Percentiles rank a stretch among this genome's conserved stretches.
Evolutionary conservation across 257 asterid genomes (phyloP).

Genomic region (Eustoma russellianum): DNA sequence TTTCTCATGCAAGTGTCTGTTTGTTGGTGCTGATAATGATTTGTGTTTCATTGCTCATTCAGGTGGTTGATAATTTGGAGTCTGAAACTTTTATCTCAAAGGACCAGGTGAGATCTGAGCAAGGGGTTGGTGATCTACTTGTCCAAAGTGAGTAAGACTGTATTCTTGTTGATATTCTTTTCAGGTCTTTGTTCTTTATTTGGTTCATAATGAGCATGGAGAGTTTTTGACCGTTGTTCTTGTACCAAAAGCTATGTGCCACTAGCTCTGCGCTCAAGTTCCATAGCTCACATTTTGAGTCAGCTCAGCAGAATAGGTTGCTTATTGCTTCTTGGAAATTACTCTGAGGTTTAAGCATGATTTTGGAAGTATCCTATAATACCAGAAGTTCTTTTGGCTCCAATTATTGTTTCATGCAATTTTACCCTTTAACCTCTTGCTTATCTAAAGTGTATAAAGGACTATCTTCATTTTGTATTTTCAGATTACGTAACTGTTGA

Average conservation of each 20-base stretch:
- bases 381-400: too few relatives aligned
- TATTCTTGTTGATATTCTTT: conserved; percentile 15
- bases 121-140: conserved; percentile 28
- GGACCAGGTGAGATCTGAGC: conserved; percentile 35
- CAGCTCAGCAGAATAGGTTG: too few relatives aligned
- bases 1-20: conserved; percentile 2
- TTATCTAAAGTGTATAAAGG: too few relatives aligned
- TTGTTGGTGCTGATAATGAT: neutral
- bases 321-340: too few relatives aligned
- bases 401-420: too few relatives aligned
- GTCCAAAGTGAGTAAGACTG: conserved; percentile 30
- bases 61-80: conserved; percentile 74
- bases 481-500: too few relatives aligned
- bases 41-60: conserved; percentile 9
- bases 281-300: too few relatives aligned
- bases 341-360: too few relatives aligned
- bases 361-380: too few relatives aligned
- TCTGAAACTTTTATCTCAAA: conserved; percentile 33
- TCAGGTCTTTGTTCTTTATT: conserved; percentile 7
- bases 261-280: too few relatives aligned
- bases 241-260: neutral
- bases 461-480: too few relatives aligned
- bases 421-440: too few relatives aligned
- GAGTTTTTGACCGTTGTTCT: neutral
- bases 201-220: neutral